These are phyloP conservation scores for Rhypophila decipiens DNA, from an alignment of 495 filamentous ascomycete species.

Conservation along the genomic window DNA sequence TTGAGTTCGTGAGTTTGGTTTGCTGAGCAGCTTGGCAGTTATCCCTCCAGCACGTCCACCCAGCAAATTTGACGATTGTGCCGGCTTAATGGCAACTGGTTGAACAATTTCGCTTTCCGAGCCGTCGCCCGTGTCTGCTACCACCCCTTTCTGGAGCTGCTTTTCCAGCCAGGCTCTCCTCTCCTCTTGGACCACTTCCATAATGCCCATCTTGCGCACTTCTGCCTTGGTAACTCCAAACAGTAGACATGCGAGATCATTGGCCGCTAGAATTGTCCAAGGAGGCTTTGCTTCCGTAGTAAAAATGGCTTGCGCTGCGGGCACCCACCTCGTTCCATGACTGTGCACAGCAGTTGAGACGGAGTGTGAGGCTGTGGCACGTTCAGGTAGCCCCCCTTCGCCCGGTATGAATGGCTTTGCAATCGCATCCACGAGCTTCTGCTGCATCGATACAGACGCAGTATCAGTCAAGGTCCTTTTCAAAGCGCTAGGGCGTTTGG, in stretches of 20 bases:
- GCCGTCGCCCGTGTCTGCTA: slow-evolving; percentile 36
- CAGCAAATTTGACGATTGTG: slow-evolving; percentile 43
- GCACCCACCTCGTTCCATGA: slow-evolving; percentile 83
- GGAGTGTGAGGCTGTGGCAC: slow-evolving; percentile 32
- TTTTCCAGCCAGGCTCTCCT: slow-evolving; percentile 83
- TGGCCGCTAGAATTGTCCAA: slow-evolving; percentile 95
- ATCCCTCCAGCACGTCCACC: slow-evolving; percentile 65
- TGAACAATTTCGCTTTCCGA: slow-evolving; percentile 38
- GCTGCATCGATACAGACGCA: slow-evolving; percentile 61
- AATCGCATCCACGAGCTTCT: slow-evolving; percentile 81
- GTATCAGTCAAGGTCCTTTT: slow-evolving; percentile 87
- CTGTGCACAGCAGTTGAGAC: slow-evolving; percentile 56
- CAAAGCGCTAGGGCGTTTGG: slow-evolving; percentile 59
- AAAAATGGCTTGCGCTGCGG: slow-evolving; percentile 92
- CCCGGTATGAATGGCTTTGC: slow-evolving; percentile 68
- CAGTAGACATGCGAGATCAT: slow-evolving; percentile 90
- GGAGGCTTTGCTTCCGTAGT: slow-evolving; percentile 81
- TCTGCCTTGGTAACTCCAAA: slow-evolving; percentile 94
- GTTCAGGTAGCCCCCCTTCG: slow-evolving; percentile 43
- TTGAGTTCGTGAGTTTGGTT: slow-evolving; percentile 68
- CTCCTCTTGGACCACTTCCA: slow-evolving; percentile 89
- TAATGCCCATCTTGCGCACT: slow-evolving; percentile 86
- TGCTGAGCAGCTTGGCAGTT: slow-evolving; percentile 79
- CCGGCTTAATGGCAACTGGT: slow-evolving; percentile 42
- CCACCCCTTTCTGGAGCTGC: slow-evolving; percentile 57